A percentile compares a stretch with the other conserved stretches of the same genome.
These are phyloP conservation scores for Pythium phragmitis DNA, from an alignment of 352 stramenopile species.

Conservation along the genomic window DNA sequence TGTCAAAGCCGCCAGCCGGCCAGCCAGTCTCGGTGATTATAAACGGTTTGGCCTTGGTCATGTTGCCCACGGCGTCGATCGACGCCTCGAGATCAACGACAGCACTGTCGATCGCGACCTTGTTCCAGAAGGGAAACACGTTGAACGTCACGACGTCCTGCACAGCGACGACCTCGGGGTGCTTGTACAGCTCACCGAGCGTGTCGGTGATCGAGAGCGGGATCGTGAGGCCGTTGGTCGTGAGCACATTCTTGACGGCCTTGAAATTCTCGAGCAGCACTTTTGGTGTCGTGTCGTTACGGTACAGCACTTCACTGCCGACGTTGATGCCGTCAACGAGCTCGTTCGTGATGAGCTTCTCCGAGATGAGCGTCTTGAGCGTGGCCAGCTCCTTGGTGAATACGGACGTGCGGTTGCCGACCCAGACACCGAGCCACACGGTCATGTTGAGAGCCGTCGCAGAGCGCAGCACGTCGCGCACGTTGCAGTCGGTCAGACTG, in stretches of 20 bases:
- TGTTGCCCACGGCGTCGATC: conserved; percentile 55
- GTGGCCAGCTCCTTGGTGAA: conserved; percentile 58
- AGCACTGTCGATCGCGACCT: conserved; percentile 49
- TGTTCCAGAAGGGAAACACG: conserved; percentile 86
- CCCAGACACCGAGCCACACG: conserved; percentile 83
- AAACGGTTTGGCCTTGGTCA: conserved; percentile 68
- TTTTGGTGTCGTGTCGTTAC: conserved; percentile 63
- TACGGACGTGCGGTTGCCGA: conserved; percentile 60
- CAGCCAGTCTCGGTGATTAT: conserved; percentile 85
- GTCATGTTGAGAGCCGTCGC: conserved; percentile 69
- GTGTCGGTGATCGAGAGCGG: conserved; percentile 83
- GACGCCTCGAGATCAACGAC: conserved; percentile 65
- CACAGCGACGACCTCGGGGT: conserved; percentile 69
- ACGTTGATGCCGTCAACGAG: conserved; percentile 83
- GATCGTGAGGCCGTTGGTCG: conserved; percentile 48
- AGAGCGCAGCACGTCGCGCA: conserved; percentile 51
- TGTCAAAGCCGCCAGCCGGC: conserved; percentile 51
- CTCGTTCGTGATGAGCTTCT: conserved; percentile 51
- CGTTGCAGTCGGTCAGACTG: conserved; percentile 77
- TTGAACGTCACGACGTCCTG: conserved; percentile 82
- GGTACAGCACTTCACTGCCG: conserved; percentile 78
- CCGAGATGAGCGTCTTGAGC: conserved; percentile 58
- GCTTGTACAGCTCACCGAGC: conserved; percentile 67
- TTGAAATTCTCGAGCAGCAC: conserved; percentile 72
- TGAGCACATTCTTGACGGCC: conserved; percentile 67